A percentile compares a stretch with the other conserved stretches of the same genome.
Evolutionary conservation across 106 monocot genomes (phyloP).

Genomic region (Vanilla planifolia): DNA sequence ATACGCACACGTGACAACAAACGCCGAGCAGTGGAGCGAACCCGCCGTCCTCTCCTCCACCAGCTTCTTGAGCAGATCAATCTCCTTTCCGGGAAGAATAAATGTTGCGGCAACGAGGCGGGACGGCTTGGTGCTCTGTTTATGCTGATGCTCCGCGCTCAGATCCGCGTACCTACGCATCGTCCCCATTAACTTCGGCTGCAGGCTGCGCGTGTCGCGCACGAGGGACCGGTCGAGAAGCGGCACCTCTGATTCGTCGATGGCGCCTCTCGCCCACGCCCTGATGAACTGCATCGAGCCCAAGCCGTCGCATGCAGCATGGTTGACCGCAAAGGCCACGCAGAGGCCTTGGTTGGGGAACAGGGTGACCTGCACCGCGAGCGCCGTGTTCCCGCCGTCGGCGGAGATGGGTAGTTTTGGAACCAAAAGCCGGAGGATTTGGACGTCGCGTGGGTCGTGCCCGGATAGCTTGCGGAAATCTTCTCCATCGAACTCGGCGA

Average conservation of each 20-base stretch:
- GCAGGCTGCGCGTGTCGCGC: conserved; percentile 6
- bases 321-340: conserved; percentile 12
- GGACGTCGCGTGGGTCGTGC: conserved; percentile 5
- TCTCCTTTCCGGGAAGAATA: neutral
- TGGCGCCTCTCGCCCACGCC: neutral
- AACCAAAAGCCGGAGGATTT: conserved; percentile 10
- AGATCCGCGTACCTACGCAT: neutral
- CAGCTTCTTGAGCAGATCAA: conserved; percentile 11
- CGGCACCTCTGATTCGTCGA: neutral
- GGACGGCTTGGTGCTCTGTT: neutral
- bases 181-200: neutral
- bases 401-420: conserved; percentile 11
- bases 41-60: neutral
- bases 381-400: conserved; percentile 16
- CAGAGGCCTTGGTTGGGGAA: conserved; percentile 22
- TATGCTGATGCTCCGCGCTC: neutral
- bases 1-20: conserved; percentile 20
- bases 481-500: conserved; percentile 14
- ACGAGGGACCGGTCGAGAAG: conserved; percentile 18
- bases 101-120: conserved; percentile 5
- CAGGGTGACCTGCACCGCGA: conserved; percentile 17
- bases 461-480: conserved; percentile 19
- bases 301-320: conserved; percentile 11
- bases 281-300: conserved; percentile 17
- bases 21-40: conserved; percentile 15